Base-by-base conservation (phyloP, 805 yeast species). In the Pichia insulana region DNA sequence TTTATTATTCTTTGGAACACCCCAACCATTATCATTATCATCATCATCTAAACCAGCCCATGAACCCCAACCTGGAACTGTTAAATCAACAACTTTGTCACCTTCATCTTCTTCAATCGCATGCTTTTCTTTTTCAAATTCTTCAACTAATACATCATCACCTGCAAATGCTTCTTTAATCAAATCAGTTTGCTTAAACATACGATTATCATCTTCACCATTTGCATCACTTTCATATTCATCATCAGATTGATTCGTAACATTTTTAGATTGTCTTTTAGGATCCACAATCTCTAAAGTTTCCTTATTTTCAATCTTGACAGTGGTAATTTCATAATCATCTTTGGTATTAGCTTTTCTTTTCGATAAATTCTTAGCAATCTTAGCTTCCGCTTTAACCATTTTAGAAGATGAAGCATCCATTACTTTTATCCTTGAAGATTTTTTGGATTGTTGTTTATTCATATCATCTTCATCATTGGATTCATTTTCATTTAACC, bases 31-130 rank as follows among this genome's bases (percentile, higher is more conserved):
- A 26, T 50, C 50, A 16, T 12, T 11, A 7, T 30, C 43, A 48
- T 58, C 63, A 10, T 64, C 58, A 17, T 22, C 25, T 22, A 72
- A 76, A 31, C 96, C 96, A 10, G 90, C 83, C 98, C 98, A 92
- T 35, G 83, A 84, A 37, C 97, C 97, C 97, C 97, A 92, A 1
- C 98, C 98, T 3, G 97, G 97, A 40, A 89, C 64, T 0, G 95
- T 82, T 37, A 83, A 65, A 58, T 89, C 96, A 45, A 83, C 80
- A 54, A 81, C 88, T 34, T 49, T 45, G 62, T 90, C 97, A 44
- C 78, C 97, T 61, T 90, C 97, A 37, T 83, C 88, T 35, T 67
- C 73, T 6, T 72, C 69, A 11, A 74, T 74, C 50, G 75, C 71
- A 44, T 69, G 67, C 65, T 90, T 92, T 53, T 89, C 97, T 12